phyloP scores from a whole-genome alignment of 2,329 filamentous ascomycete species.

The Epicoccum nigrum region DNA sequence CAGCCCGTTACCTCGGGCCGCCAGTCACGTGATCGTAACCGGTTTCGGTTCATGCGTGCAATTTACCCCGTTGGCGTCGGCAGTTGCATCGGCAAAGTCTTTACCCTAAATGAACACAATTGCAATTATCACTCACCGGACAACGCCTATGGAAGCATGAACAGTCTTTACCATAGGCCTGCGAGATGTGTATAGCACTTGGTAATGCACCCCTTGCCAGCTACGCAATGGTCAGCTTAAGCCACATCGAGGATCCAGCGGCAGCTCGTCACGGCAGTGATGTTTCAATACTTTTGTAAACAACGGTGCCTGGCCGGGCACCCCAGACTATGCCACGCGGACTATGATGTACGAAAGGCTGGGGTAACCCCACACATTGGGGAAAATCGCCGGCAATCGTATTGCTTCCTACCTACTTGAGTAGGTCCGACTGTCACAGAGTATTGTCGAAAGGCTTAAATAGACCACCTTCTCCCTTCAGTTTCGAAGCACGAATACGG shows the following conservation, averaged over 20 bases:
- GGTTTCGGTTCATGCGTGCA: background rate
- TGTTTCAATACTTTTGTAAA: background rate
- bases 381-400: background rate
- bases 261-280: slow-evolving; percentile 1
- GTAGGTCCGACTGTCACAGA: background rate
- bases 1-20: too few species aligned
- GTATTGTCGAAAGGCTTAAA: background rate
- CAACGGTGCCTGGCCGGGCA: background rate
- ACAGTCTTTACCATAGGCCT: background rate
- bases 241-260: slow-evolving; percentile 2
- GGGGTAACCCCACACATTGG: background rate
- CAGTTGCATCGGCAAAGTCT: slow-evolving; percentile 7
- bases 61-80: slow-evolving; percentile 2
- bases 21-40: background rate
- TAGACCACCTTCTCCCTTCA: background rate
- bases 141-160: background rate
- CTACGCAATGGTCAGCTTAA: background rate
- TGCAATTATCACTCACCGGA: background rate
- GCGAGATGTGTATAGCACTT: too few species aligned
- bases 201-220: background rate
- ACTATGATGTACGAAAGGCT: slow-evolving; percentile 1
- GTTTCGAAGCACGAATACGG: background rate
- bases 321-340: background rate
- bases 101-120: background rate
- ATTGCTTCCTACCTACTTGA: background rate